Base-by-base conservation (phyloP, 1,139 yeast genomes). In the Kodamaea plutei region DNA sequence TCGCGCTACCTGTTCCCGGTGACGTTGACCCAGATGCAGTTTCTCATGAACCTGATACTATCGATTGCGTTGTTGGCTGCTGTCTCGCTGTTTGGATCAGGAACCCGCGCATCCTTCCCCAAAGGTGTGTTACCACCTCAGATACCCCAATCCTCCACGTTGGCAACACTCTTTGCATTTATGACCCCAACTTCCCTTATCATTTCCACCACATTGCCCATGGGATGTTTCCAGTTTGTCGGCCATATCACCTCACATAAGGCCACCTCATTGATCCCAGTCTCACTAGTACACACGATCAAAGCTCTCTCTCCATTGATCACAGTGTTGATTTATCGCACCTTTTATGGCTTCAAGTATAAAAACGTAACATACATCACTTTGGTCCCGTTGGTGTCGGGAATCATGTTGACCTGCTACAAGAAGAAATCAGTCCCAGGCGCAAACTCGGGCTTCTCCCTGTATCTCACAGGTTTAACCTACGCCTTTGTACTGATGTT, bases 181-280 rank as follows among this genome's bases (percentile, higher is more conserved):
- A 38, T 75, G 23, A 70, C 63, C 8, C 84, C 93, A 7, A 67
- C 77, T 3, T 39, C 47, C 25, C 68, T 73, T 31, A 67, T 84
- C 23, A 52, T 87, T 13, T 52, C 64, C 34, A 77, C 91, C 20
- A 84, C 94, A 0, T 72, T 85, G 17, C 96, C 96, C 14, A 84
- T 89, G 95, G 97, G 96, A 3, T 63, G 79, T 36, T 89, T 89
- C 58, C 97, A 89, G 61, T 83, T 89, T 41, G 64, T 80, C 18
- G 97, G 97, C 12, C 97, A 89, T 56, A 76, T 88, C 38, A 76
- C 94, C 8, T 77, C 94, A 5, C 95, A 88, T 54, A 83, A 84
- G 55, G 91, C 97, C 15, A 87, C 96, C 2, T 74, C 88, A 3
- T 58, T 82, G 39, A 84, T 89, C 28, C 96, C 96, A 0, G 96